Conservation (phyloP, 2,329 filamentous ascomycete genomes). For the Curvularia hawaiiensis region DNA sequence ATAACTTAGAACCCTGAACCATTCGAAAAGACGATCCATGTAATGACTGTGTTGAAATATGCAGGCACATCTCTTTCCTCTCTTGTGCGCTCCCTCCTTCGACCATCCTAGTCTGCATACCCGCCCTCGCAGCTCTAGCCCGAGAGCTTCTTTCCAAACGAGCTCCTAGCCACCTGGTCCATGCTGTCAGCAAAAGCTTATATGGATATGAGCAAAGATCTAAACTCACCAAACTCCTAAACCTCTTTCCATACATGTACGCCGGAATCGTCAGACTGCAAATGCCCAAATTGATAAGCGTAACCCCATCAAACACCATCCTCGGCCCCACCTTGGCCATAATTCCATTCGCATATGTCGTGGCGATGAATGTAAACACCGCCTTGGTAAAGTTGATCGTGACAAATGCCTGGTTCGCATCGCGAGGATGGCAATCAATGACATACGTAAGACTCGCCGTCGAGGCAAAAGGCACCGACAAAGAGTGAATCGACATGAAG, state of each 20-base stretch:
- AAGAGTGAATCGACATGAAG: slow-evolving; percentile 46
- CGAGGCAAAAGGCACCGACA: slow-evolving; percentile 47
- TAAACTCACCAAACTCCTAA: slow-evolving; percentile 30
- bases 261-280: slow-evolving; percentile 76
- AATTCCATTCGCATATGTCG: slow-evolving; percentile 80
- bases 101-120: background rate
- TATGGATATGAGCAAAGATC: background rate
- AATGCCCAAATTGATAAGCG: slow-evolving; percentile 72
- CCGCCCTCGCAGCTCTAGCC: slow-evolving; percentile 2
- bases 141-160: slow-evolving; percentile 27
- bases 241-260: slow-evolving; percentile 49
- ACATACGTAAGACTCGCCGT: slow-evolving; percentile 49
- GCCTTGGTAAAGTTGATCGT: slow-evolving; percentile 52
- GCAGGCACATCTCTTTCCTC: background rate
- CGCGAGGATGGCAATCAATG: slow-evolving; percentile 49
- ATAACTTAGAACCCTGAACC: background rate
- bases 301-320: slow-evolving; percentile 72
- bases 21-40: background rate
- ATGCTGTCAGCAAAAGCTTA: background rate
- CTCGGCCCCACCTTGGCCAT: slow-evolving; percentile 60
- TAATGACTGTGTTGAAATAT: background rate
- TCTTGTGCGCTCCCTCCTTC: background rate
- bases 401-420: slow-evolving; percentile 50
- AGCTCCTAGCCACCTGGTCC: slow-evolving; percentile 25
- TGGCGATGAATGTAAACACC: slow-evolving; percentile 64